Conservation (phyloP, 495 filamentous ascomycete species). For the Clavariopsis aquatica region DNA sequence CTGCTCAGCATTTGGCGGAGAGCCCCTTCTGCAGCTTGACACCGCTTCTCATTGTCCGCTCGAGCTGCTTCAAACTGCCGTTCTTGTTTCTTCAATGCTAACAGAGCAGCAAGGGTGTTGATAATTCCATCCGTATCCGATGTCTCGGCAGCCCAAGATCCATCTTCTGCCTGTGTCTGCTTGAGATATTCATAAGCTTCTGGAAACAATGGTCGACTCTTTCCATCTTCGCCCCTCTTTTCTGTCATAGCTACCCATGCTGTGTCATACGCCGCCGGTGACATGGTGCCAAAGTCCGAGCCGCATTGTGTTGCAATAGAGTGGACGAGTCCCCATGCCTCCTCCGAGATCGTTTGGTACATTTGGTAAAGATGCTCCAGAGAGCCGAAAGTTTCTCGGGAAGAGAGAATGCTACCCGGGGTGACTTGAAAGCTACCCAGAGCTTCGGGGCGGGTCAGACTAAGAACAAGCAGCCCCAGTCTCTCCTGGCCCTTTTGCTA, state of each 20-base stretch:
- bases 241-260: conserved; percentile 35
- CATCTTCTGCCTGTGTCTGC: conserved; percentile 25
- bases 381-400: neutral
- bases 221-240: conserved; percentile 19
- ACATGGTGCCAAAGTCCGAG: conserved; percentile 29
- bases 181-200: conserved; percentile 30
- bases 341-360: conserved; percentile 29
- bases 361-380: conserved; percentile 2
- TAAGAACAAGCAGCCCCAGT: conserved; percentile 1
- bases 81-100: conserved; percentile 27
- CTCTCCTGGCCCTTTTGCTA: neutral
- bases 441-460: conserved; percentile 1
- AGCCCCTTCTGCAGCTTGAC: conserved; percentile 17
- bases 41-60: conserved; percentile 17
- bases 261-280: conserved; percentile 29
- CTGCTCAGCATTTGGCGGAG: conserved; percentile 16
- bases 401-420: neutral
- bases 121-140: conserved; percentile 34
- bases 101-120: conserved; percentile 31
- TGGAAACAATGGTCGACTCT: conserved; percentile 16
- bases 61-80: neutral
- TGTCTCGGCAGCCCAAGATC: conserved; percentile 28
- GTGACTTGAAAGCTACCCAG: neutral
- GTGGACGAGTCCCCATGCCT: conserved; percentile 30
- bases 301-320: conserved; percentile 20